These are phyloP conservation scores for Athelia psychrophila DNA, from an alignment of 1,284 basidiomycete species.

Conservation along the genomic window DNA sequence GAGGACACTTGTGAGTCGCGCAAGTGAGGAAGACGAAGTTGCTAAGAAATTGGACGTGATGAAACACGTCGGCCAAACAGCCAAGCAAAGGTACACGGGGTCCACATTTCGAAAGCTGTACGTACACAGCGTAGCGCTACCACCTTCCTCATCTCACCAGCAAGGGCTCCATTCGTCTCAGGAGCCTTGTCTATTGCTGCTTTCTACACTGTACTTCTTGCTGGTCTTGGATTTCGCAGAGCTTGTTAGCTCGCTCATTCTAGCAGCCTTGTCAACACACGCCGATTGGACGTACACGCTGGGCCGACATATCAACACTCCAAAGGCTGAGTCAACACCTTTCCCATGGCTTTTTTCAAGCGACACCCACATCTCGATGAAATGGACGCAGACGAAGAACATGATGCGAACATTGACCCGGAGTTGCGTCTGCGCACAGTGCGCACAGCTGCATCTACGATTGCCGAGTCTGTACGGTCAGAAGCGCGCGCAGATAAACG, in stretches of 20 bases:
- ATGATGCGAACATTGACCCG: conserved; percentile 73
- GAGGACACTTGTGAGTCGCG: too few relatives aligned
- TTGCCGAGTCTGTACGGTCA: conserved; percentile 80
- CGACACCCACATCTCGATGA: conserved; percentile 28
- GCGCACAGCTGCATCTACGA: conserved; percentile 83
- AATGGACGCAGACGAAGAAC: conserved; percentile 52
- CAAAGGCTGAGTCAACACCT: too few relatives aligned
- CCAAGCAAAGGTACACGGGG: background rate
- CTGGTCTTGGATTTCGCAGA: background rate
- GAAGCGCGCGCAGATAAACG: conserved; percentile 72
- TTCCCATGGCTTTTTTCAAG: conserved; percentile 27
- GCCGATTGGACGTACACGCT: conserved; percentile 7
- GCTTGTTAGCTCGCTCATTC: background rate
- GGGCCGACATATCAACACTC: too few relatives aligned
- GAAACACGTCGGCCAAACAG: too few relatives aligned
- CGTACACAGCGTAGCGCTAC: background rate
- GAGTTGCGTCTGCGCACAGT: conserved; percentile 85
- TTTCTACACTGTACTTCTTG: background rate
- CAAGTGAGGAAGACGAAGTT: too few relatives aligned
- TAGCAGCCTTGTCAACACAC: conserved; percentile 8
- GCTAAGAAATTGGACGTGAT: too few relatives aligned
- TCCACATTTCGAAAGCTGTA: background rate
- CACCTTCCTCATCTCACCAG: background rate
- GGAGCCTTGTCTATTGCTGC: background rate
- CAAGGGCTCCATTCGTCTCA: conserved; percentile 6